Evolutionary conservation across 768 basidiomycete species (phyloP).

Genomic region (Udeniomyces megalosporus): DNA sequence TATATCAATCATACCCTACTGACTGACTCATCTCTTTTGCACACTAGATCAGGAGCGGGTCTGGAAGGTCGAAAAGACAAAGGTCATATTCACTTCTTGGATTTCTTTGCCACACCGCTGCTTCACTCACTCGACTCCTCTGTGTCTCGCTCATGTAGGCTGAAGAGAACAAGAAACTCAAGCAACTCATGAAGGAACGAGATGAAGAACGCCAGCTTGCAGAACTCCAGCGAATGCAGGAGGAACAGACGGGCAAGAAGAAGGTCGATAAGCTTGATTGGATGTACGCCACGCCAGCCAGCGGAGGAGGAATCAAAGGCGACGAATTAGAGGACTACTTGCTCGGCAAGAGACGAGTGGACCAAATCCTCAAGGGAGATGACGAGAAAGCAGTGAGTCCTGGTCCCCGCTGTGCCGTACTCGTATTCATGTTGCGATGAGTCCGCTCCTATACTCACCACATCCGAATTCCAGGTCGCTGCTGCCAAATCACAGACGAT

Average conservation of each 20-base stretch:
- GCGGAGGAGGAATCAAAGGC: constrained; percentile 65
- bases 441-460: not conserved
- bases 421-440: not conserved
- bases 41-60: constrained; percentile 37
- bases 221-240: constrained; percentile 87
- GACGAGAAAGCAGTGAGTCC: constrained; percentile 49
- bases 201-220: constrained; percentile 94
- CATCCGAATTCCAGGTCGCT: not conserved
- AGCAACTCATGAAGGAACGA: constrained; percentile 90
- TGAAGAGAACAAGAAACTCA: constrained; percentile 96
- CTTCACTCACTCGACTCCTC: constrained; percentile 15
- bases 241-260: constrained; percentile 89
- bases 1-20: not conserved
- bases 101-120: not conserved
- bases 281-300: constrained; percentile 98
- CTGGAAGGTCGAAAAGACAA: constrained; percentile 96
- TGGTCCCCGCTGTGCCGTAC: not conserved
- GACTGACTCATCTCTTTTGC: no score
- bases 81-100: constrained; percentile 35
- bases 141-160: constrained; percentile 38
- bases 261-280: constrained; percentile 88
- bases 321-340: constrained; percentile 94
- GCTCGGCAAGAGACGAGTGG: constrained; percentile 91
- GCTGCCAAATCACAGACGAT: not conserved
- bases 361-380: constrained; percentile 80